These are phyloP conservation scores for Lanmaoa pseudosensibilis DNA, from an alignment of 768 basidiomycete species.

Conservation along the genomic window DNA sequence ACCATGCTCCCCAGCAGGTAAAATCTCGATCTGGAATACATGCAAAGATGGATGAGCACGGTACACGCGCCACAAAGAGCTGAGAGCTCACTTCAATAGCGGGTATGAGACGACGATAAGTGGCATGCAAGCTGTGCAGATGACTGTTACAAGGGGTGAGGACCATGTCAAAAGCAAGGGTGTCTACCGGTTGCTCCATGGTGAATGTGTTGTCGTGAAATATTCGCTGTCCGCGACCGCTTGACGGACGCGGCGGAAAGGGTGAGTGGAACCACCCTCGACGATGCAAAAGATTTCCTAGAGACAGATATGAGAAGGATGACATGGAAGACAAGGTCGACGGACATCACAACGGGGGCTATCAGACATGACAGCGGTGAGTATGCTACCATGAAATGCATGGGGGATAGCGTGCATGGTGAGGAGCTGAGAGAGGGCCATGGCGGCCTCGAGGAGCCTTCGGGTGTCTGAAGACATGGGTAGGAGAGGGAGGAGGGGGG, in stretches of 20 bases:
- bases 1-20: constrained; percentile 79
- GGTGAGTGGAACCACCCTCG: constrained; percentile 69
- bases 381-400: constrained; percentile 76
- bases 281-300: constrained; percentile 88
- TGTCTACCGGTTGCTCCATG: constrained; percentile 82
- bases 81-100: constrained; percentile 60
- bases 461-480: constrained; percentile 64
- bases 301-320: constrained; percentile 9
- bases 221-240: constrained; percentile 64
- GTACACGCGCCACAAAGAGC: neutral
- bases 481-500: constrained; percentile 19
- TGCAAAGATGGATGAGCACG: constrained; percentile 6
- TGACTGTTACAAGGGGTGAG: constrained; percentile 8
- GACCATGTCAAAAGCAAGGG: neutral
- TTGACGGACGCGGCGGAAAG: constrained; percentile 79
- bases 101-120: constrained; percentile 75
- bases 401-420: constrained; percentile 60
- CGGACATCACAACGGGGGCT: constrained; percentile 64
- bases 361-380: constrained; percentile 69
- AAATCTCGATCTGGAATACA: constrained; percentile 67
- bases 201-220: constrained; percentile 67
- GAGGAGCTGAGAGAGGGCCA: constrained; percentile 68
- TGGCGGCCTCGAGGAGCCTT: constrained; percentile 76
- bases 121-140: constrained; percentile 61
- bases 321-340: constrained; percentile 11